Evolutionary conservation across 805 yeast genomes (phyloP).

Genomic region (Spencermartinsiella europaea): DNA sequence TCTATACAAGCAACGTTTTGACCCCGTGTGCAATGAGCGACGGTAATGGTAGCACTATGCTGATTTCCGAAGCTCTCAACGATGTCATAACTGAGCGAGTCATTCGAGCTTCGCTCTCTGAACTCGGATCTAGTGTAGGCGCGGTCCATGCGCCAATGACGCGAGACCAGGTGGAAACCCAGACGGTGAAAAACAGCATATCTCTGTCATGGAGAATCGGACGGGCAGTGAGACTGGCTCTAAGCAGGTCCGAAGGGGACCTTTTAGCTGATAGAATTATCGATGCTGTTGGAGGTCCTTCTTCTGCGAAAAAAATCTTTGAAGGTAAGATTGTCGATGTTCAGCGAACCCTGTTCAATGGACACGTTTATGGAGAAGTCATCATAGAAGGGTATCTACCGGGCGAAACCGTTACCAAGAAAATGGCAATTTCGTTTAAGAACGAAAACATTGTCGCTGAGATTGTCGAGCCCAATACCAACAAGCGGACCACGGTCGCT

Average conservation of each 20-base stretch:
- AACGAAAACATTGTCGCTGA: conserved; percentile 42
- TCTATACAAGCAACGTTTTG: conserved; percentile 5
- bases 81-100: conserved; percentile 36
- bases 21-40: conserved; percentile 22
- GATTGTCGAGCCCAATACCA: conserved; percentile 16
- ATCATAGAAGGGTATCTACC: conserved; percentile 25
- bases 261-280: conserved; percentile 34
- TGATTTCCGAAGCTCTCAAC: conserved; percentile 9
- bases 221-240: conserved; percentile 38
- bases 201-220: conserved; percentile 48
- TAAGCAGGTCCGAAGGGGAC: conserved; percentile 33
- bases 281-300: conserved; percentile 35
- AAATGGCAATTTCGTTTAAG: conserved; percentile 39
- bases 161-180: conserved; percentile 25
- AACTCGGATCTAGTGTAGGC: conserved; percentile 40
- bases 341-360: conserved; percentile 38
- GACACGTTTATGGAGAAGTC: conserved; percentile 43
- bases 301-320: conserved; percentile 34
- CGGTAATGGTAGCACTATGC: conserved; percentile 40
- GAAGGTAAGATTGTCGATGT: conserved; percentile 42
- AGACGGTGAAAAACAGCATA: conserved; percentile 33
- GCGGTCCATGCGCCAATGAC: conserved; percentile 36
- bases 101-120: conserved; percentile 40
- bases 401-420: neutral
- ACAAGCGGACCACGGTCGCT: conserved; percentile 32